phyloP scores from a whole-genome alignment of 768 basidiomycete species.

The Cystofilobasidium macerans region DNA sequence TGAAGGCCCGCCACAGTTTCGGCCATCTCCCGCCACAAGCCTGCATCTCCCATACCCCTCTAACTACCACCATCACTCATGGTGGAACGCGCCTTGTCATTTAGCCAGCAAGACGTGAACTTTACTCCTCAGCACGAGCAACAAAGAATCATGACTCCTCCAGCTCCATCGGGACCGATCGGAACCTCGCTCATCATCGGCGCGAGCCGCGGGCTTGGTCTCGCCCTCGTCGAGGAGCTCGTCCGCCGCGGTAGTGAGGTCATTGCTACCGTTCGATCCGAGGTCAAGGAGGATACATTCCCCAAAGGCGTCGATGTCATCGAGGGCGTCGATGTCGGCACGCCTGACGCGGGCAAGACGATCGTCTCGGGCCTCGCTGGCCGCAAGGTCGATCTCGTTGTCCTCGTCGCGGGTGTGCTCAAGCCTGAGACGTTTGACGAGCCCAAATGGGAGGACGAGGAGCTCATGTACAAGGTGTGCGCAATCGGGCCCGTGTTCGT shows the following conservation, averaged over 20 bases:
- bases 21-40: too few species aligned
- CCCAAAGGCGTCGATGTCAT: slow-evolving; percentile 40
- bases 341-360: slow-evolving; percentile 38
- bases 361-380: slow-evolving; percentile 40
- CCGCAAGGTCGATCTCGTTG: slow-evolving; percentile 37
- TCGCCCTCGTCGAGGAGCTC: slow-evolving; percentile 38
- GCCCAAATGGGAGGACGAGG: slow-evolving; percentile 40
- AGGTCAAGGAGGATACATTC: slow-evolving; percentile 29
- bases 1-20: too few species aligned
- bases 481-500: slow-evolving; percentile 30
- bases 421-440: slow-evolving; percentile 42
- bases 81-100: background rate
- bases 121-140: background rate
- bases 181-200: slow-evolving; percentile 43
- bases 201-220: slow-evolving; percentile 44
- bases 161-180: slow-evolving; percentile 36
- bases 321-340: slow-evolving; percentile 38
- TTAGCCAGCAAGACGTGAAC: background rate
- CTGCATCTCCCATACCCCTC: too few species aligned
- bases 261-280: slow-evolving; percentile 41
- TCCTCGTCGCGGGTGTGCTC: slow-evolving; percentile 42
- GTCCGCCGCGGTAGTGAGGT: slow-evolving; percentile 33
- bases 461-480: slow-evolving; percentile 43
- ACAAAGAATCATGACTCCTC: background rate
- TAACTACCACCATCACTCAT: background rate